Conservation (phyloP, 2,329 filamentous ascomycete genomes). For the Didymella pomorum region DNA sequence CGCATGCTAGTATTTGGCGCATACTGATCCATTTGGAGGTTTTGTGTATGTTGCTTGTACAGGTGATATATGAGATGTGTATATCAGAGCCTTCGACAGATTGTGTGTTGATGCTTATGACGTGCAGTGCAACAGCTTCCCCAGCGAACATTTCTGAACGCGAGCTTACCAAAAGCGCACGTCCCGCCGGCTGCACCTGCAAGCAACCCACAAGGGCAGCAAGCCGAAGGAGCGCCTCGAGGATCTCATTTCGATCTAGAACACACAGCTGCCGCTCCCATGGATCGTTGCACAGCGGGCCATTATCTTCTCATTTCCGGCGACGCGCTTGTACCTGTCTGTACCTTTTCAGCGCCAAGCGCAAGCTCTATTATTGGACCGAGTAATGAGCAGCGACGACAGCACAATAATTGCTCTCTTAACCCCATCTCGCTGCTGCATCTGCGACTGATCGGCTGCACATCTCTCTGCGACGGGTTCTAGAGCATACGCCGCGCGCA, state of each 20-base stretch:
- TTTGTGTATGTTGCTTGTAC: not conserved
- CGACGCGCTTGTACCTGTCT: slow-evolving; percentile 26
- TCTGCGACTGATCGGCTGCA: slow-evolving; percentile 24
- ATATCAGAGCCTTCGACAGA: not conserved
- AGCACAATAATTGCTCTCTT: slow-evolving; percentile 16
- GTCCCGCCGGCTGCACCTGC: slow-evolving; percentile 8
- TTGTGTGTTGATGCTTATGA: slow-evolving; percentile 21
- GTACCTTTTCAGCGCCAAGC: slow-evolving; percentile 29
- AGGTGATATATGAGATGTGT: not conserved
- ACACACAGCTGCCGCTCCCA: slow-evolving; percentile 11
- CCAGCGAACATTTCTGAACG: slow-evolving; percentile 10
- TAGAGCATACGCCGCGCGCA: slow-evolving; percentile 10
- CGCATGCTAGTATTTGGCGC: slow-evolving; percentile 15
- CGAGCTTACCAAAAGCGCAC: not conserved
- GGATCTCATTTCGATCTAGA: slow-evolving; percentile 16
- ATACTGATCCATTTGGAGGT: slow-evolving; percentile 49
- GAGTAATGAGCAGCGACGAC: slow-evolving; percentile 25
- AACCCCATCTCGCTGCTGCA: slow-evolving; percentile 8
- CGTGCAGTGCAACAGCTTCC: slow-evolving; percentile 13
- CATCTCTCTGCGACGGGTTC: slow-evolving; percentile 14
- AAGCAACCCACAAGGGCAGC: slow-evolving; percentile 5
- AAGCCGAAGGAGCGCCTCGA: slow-evolving; percentile 11
- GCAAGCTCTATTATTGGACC: slow-evolving; percentile 34
- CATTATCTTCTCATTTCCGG: slow-evolving; percentile 25
- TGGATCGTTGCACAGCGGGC: slow-evolving; percentile 23